Evolutionary conservation across 2,329 filamentous ascomycete species (phyloP).

Genomic region (Colletotrichum godetiae): DNA sequence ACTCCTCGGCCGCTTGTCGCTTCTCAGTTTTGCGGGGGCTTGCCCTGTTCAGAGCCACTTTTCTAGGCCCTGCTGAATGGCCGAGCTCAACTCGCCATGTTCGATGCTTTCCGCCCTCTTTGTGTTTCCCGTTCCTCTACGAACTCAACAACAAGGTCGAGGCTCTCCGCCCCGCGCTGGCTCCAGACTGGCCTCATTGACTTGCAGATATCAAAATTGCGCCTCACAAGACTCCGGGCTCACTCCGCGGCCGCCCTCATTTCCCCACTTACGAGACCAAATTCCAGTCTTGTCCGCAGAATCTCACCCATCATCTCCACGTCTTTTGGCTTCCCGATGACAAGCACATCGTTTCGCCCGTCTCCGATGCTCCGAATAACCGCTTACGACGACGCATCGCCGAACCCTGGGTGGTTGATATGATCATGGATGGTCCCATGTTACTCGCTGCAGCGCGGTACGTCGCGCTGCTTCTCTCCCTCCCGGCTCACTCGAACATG

Average conservation of each 20-base stretch:
- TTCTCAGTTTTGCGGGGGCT: background rate
- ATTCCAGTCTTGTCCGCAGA: background rate
- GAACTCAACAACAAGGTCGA: background rate
- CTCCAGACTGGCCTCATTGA: background rate
- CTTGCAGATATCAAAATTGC: conserved; percentile 10
- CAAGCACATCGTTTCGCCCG: background rate
- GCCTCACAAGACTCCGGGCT: background rate
- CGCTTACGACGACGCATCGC: background rate
- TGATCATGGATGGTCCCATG: background rate
- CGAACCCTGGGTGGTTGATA: background rate
- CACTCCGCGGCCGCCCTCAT: background rate
- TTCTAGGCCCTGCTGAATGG: background rate
- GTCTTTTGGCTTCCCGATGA: background rate
- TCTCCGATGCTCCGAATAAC: background rate
- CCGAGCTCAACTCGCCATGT: background rate
- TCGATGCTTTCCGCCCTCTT: background rate
- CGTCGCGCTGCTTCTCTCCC: background rate
- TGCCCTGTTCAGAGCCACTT: background rate
- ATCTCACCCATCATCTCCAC: background rate
- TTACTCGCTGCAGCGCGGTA: conserved; percentile 1
- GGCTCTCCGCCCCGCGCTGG: background rate
- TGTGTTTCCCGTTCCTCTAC: background rate
- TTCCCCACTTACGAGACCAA: background rate
- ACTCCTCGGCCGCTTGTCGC: background rate
- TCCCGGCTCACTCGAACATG: background rate